Base-by-base conservation (phyloP, 371 early-diverging fungal genomes). In the Chytridium lagenaria region DNA sequence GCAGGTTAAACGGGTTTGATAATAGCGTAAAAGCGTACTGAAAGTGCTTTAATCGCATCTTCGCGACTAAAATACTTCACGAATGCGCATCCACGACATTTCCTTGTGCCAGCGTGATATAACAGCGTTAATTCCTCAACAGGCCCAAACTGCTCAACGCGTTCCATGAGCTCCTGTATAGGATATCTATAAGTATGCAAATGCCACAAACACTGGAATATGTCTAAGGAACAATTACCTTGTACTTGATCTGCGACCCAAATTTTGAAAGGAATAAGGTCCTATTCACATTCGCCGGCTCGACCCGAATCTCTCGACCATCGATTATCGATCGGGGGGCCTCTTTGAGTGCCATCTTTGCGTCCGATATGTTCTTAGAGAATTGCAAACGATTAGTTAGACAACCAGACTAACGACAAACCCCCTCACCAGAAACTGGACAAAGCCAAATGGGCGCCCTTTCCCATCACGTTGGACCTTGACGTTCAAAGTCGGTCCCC, bases 201-300 rank as follows among this genome's bases (percentile, higher is more conserved):
- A 5, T 23, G n/a, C 3, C 28, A 49, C 23, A 49, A 30, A 23
- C 16, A 16, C n/a, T 16, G 12, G 31, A 19, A 7, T 44, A 23
- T 40, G 19, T 39, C 15, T 10, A 40, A 19, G 26, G 26, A 59
- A 59, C 7, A 23, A 33, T 23, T 7, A 65, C 67, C 26, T 40
- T 19, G 44, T 71, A 64, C 23, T 28, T 50, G 1, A 75, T 57
- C 19, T 39, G 31, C 30, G 50, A 52, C 59, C 26, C 55, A 23
- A 88, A 78, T 50, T 87, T 79, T 1, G 84, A 78, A 38, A 93
- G 78, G 69, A 88, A 90, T 5, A 94, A 76, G 1, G 93, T 93
- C 28, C 95, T 84, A 77, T 93, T 92, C 2, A 94, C 95, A 59
- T 90, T 81, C 2, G 95, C 95, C 57, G 87, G 88, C 75, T 94